Base-by-base conservation (phyloP, 75 land plant species). In the Isoetes taiwanensis region DNA sequence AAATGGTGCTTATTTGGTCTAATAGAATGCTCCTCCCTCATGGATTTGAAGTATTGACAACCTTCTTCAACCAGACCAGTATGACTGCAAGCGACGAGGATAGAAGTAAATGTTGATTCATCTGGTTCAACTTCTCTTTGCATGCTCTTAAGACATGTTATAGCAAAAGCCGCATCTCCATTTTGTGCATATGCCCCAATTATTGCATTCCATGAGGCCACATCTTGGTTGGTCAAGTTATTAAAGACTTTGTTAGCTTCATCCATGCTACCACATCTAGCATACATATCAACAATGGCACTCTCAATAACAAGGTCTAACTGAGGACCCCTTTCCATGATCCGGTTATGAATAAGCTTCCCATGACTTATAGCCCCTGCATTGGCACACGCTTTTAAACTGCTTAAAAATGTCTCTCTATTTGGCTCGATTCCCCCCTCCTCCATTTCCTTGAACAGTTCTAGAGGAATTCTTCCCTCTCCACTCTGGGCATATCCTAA, bases 231-330 rank as follows among this genome's bases (percentile, higher is more conserved):
- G 1, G 25, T 23, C 58, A 78, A 65, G 20, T 62, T 43, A 57
- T 62, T 60, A 48, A 78, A 74, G 21, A 66, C 52, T 32, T 37
- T 32, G 19, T 42, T 57, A 1, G 77, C 78, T 25, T 42, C 61
- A 12, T 34, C 73, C 53, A 62, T n/a, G 26, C 53, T 48, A 19
- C 41, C 63, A 50, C 77, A 70, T 38, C 65, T 74, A 9, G 63
- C 56, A 35, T 78, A 78, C 80, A 74, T 70, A 58, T 58, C 65
- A 43, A 73, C 33, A 60, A 78, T 34, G 0, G 70, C 37, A 19
- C 70, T 78, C 9, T 46, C 69, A 5, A 74, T 53, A 59, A 65
- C 59, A 28, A 58, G 48, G 66, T 74, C 73, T 28, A 17, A 9
- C 10, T 64, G 66, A 37, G 50, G 61, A 20, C 67, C 68, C 31